These are phyloP conservation scores for Tothia fuscella DNA, from an alignment of 2,329 filamentous ascomycete genomes.

Conservation along the genomic window DNA sequence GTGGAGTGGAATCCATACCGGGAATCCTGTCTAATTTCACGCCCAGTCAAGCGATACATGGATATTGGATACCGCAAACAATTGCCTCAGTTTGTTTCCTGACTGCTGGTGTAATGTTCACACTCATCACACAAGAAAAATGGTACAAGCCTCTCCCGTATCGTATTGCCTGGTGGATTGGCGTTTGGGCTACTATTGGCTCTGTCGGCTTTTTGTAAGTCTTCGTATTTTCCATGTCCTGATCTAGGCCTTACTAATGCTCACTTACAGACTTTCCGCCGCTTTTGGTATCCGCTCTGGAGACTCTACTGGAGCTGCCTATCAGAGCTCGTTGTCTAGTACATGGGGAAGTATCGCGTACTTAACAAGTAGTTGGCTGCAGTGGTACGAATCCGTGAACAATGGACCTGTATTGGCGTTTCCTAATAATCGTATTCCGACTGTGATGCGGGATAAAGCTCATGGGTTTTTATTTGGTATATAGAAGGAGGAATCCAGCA, in stretches of 20 bases:
- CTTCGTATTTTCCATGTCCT: slow-evolving; percentile 8
- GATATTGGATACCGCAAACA: slow-evolving; percentile 19
- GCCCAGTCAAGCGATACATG: slow-evolving; percentile 15
- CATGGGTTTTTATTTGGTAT: no score
- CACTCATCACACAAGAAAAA: slow-evolving; percentile 19
- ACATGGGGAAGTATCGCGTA: slow-evolving; percentile 18
- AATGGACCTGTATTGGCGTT: slow-evolving; percentile 17
- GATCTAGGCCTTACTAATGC: background rate
- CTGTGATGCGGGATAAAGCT: slow-evolving; percentile 5
- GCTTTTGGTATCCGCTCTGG: slow-evolving; percentile 9
- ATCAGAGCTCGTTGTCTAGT: slow-evolving; percentile 17
- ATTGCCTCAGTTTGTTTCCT: slow-evolving; percentile 20
- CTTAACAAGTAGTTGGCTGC: slow-evolving; percentile 17
- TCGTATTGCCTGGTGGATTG: slow-evolving; percentile 21
- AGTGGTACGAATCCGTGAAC: slow-evolving; percentile 21
- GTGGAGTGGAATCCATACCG: slow-evolving; percentile 17
- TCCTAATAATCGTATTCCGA: slow-evolving; percentile 14
- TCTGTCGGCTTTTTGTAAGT: slow-evolving; percentile 18
- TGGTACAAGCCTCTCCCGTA: slow-evolving; percentile 18
- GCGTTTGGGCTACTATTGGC: slow-evolving; percentile 17
- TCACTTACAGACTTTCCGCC: slow-evolving; percentile 4
- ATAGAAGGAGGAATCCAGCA: no score
- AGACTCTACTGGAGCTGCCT: slow-evolving; percentile 12
- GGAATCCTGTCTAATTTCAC: slow-evolving; percentile 17
- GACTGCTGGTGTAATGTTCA: slow-evolving; percentile 19